Evolutionary conservation across 1,139 yeast genomes (phyloP).

Genomic region (Blastobotrys serpentis): DNA sequence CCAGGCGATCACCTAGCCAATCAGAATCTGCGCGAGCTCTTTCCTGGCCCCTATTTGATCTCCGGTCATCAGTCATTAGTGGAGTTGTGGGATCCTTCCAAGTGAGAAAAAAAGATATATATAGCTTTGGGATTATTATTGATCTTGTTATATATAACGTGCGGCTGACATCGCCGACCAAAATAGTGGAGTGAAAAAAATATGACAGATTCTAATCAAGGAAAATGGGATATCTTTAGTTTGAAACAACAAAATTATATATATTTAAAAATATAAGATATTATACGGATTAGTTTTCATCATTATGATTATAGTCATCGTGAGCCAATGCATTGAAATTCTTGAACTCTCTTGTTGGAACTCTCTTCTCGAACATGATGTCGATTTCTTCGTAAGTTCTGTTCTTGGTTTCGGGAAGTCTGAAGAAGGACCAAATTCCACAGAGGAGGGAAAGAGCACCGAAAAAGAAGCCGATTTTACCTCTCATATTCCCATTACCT

Average conservation of each 20-base stretch:
- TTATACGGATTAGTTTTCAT: neutral
- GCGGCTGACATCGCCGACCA: too few species aligned
- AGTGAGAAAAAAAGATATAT: neutral
- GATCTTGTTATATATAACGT: neutral
- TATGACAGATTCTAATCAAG: too few species aligned
- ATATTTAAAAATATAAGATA: neutral
- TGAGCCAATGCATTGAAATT: constrained; percentile 18
- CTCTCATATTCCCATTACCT: constrained; percentile 56
- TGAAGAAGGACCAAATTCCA: constrained; percentile 47
- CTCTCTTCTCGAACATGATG: constrained; percentile 29
- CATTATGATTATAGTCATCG: neutral
- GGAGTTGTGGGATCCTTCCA: neutral
- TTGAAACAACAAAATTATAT: too few species aligned
- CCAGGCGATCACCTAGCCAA: neutral
- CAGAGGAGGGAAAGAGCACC: constrained; percentile 47
- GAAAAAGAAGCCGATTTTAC: constrained; percentile 60
- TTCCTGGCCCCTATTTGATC: neutral
- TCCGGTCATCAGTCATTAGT: neutral
- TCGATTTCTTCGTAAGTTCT: constrained; percentile 63
- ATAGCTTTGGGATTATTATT: neutral
- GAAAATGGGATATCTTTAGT: too few species aligned
- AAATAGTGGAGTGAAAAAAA: too few species aligned
- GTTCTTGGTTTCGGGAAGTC: constrained; percentile 58
- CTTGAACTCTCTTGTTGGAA: constrained; percentile 24
- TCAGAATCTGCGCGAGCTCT: neutral